Conservation (phyloP, 345 rosid genomes). For the Jatropha curcas region DNA sequence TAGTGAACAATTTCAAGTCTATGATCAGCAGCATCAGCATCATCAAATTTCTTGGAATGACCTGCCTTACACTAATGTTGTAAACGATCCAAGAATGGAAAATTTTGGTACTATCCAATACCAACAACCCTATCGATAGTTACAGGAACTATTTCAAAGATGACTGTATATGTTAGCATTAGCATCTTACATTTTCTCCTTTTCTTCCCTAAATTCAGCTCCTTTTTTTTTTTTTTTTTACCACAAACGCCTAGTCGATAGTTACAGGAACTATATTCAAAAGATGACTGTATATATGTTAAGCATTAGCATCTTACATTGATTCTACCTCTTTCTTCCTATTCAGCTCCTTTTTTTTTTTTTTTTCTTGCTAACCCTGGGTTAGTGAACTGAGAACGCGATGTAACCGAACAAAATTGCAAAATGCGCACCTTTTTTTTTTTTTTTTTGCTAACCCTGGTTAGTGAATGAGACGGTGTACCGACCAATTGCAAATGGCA, state of each 20-base stretch:
- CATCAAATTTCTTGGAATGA: neutral
- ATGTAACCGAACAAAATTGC: too few relatives aligned
- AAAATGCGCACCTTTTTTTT: too few relatives aligned
- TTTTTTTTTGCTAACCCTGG: too few relatives aligned
- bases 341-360: too few relatives aligned
- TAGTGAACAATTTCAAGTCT: neutral
- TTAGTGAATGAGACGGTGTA: neutral
- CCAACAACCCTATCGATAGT: neutral
- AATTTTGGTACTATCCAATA: neutral
- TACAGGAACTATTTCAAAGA: neutral
- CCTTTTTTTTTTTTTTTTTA: too few relatives aligned
- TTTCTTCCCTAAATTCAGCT: neutral
- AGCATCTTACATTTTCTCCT: neutral
- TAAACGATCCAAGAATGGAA: neutral
- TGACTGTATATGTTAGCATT: neutral
- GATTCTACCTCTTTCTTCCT: too few relatives aligned
- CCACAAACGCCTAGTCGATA: too few relatives aligned
- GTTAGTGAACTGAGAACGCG: too few relatives aligned
- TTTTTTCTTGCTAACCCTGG: too few relatives aligned
- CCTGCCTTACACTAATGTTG: neutral
- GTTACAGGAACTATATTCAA: too few relatives aligned
- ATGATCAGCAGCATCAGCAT: neutral
- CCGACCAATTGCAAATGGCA: neutral
- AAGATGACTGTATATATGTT: too few relatives aligned
- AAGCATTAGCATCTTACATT: too few relatives aligned